A percentile compares a stretch with the other conserved stretches of the same genome.
Conservation (phyloP, 768 basidiomycete species). For the Kwoniella sp. region DNA sequence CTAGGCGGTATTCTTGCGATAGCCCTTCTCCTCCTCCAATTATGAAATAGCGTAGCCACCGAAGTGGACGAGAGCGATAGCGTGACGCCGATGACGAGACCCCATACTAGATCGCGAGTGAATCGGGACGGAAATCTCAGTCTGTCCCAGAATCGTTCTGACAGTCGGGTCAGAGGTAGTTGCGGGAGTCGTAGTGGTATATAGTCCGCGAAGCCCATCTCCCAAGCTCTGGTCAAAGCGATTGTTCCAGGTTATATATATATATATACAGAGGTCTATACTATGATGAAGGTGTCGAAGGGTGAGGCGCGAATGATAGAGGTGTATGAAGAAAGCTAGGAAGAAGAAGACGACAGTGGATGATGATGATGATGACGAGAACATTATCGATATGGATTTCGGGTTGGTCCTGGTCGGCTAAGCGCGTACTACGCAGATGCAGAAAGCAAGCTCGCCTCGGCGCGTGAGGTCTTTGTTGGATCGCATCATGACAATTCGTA, state of each 20-base stretch:
- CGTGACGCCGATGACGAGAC: constrained; percentile 73
- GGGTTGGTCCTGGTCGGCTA: background rate
- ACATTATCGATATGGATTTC: background rate
- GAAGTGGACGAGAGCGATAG: constrained; percentile 74
- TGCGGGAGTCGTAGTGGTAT: constrained; percentile 8
- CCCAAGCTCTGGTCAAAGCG: too few species aligned
- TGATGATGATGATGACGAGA: background rate
- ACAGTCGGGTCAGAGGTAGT: background rate
- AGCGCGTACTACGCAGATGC: background rate
- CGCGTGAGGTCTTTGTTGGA: constrained; percentile 2
- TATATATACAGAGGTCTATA: background rate
- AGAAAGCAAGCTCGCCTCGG: too few species aligned
- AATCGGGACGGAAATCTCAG: constrained; percentile 32
- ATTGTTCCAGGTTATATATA: background rate
- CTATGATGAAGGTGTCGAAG: background rate
- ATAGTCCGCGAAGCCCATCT: constrained; percentile 19
- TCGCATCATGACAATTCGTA: background rate
- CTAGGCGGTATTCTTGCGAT: constrained; percentile 42
- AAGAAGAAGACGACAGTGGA: background rate
- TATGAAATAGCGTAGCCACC: constrained; percentile 62
- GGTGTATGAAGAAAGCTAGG: too few species aligned
- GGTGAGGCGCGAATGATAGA: too few species aligned
- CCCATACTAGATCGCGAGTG: constrained; percentile 56
- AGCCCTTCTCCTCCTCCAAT: constrained; percentile 58
- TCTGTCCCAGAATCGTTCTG: constrained; percentile 26